Percentiles rank a stretch among this genome's conserved stretches.
phyloP scores from a whole-genome alignment of 2,329 filamentous ascomycete species.

The Aspergillus floridensis region DNA sequence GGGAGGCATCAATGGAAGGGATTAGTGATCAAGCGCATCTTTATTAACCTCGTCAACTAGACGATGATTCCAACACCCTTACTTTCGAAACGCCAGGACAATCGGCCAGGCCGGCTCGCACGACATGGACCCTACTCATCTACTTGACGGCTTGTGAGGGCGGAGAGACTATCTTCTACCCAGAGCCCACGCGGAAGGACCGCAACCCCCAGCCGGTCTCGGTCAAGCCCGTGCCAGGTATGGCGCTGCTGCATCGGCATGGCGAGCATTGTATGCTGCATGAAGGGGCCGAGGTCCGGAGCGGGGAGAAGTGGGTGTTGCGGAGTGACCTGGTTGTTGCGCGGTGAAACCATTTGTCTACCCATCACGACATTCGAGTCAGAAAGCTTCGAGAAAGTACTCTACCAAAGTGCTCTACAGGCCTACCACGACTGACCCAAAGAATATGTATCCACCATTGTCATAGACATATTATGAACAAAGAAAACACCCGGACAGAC shows the following conservation, averaged over 20 bases:
- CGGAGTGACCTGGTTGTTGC: constrained; percentile 67
- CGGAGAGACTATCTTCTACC: constrained; percentile 90
- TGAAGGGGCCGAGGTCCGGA: constrained; percentile 74
- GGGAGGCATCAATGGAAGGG: background rate
- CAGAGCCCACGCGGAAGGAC: constrained; percentile 53
- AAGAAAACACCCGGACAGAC: background rate
- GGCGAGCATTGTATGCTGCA: constrained; percentile 87
- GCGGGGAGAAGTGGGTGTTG: constrained; percentile 88
- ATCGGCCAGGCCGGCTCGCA: constrained; percentile 56
- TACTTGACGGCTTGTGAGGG: constrained; percentile 83
- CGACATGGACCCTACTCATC: constrained; percentile 87
- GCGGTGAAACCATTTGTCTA: constrained; percentile 22
- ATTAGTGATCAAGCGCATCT: no score
- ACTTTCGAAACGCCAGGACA: constrained; percentile 51
- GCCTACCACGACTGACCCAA: background rate
- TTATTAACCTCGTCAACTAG: constrained; percentile 43
- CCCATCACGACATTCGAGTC: no score
- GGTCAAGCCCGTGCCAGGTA: constrained; percentile 75
- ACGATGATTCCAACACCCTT: constrained; percentile 82
- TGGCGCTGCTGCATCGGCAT: constrained; percentile 83
- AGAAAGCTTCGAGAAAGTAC: background rate
- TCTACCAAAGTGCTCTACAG: background rate
- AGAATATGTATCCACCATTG: constrained; percentile 2
- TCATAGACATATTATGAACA: constrained; percentile 7
- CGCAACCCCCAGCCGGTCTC: constrained; percentile 62